phyloP scores from a whole-genome alignment of 345 rosid genomes.

The Pistacia atlantica region DNA sequence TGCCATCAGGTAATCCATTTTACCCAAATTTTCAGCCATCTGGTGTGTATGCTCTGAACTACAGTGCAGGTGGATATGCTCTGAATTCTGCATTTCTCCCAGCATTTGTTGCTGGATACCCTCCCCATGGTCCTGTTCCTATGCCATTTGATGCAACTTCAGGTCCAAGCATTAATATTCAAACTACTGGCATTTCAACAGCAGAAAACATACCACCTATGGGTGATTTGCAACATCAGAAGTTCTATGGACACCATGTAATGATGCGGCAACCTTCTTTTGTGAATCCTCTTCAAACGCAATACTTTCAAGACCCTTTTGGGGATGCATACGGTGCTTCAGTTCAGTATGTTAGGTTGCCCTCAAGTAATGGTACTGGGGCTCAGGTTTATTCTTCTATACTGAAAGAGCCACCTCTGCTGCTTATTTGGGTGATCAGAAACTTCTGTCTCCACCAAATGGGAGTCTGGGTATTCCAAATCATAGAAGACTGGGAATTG shows the following conservation, averaged over 20 bases:
- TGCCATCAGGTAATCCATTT: conserved; percentile 65
- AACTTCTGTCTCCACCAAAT: no score
- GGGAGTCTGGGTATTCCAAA: conserved; percentile 43
- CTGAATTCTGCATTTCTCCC: conserved; percentile 57
- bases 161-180: no score
- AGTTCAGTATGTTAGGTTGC: conserved; percentile 46
- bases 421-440: no score
- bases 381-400: conserved; percentile 41
- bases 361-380: conserved; percentile 39
- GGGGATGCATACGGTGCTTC: conserved; percentile 52
- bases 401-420: conserved; percentile 48
- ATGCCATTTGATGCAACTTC: no score
- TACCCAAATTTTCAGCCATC: conserved; percentile 74
- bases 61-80: conserved; percentile 61
- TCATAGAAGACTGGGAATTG: conserved; percentile 49
- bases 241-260: conserved; percentile 57
- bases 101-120: conserved; percentile 62
- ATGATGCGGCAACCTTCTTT: conserved; percentile 52
- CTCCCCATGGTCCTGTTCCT: no score
- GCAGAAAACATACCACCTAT: conserved; percentile 35
- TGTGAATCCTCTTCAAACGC: conserved; percentile 73
- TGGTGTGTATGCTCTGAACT: conserved; percentile 67
- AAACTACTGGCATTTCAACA: no score
- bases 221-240: conserved; percentile 45
- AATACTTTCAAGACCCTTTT: conserved; percentile 66